These are phyloP conservation scores for Blepharisma stoltei DNA, from an alignment of 73 alveolate species.

Conservation along the genomic window DNA sequence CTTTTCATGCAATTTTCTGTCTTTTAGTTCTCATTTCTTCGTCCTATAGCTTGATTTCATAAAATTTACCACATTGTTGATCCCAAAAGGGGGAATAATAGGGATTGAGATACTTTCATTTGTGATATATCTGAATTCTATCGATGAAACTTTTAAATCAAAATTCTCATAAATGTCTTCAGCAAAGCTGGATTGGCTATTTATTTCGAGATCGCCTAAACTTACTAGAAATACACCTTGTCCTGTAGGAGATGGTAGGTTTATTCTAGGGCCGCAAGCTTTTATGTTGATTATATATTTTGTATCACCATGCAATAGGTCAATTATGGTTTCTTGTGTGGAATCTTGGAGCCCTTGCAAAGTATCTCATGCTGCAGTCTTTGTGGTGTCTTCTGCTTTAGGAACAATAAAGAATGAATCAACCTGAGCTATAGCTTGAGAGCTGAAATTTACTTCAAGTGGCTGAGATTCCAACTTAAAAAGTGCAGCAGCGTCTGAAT, in stretches of 20 bases:
- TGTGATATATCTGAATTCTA: neutral
- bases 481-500: neutral
- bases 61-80: neutral
- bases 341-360: conserved; percentile 39
- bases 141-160: conserved; percentile 11
- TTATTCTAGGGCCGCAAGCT: neutral
- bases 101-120: neutral
- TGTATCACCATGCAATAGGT: neutral
- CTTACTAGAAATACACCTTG: neutral
- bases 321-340: conserved; percentile 26
- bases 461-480: conserved; percentile 16
- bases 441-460: neutral
- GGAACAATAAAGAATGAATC: conserved; percentile 14
- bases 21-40: neutral
- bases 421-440: conserved; percentile 14
- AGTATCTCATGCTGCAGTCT: conserved; percentile 50
- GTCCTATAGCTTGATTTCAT: neutral
- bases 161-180: conserved; percentile 44
- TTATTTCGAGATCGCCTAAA: neutral
- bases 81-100: neutral
- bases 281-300: neutral
- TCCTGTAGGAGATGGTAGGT: neutral
- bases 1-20: neutral
- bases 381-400: conserved; percentile 10
- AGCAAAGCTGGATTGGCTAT: neutral